These are phyloP conservation scores for Podosphaera aphanis DNA, from an alignment of 2,329 filamentous ascomycete genomes.

Conservation along the genomic window DNA sequence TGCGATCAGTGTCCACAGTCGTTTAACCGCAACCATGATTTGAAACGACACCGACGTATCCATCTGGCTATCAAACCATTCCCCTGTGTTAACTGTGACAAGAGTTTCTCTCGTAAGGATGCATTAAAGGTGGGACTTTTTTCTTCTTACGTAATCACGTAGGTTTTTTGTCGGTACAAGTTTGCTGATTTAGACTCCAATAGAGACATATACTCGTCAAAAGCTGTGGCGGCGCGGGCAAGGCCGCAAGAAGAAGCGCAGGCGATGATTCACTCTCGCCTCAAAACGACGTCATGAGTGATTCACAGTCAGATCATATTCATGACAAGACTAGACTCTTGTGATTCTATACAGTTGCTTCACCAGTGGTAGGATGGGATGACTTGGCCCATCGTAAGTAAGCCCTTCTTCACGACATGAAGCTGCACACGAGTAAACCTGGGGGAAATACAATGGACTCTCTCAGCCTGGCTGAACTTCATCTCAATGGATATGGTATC, in stretches of 20 bases:
- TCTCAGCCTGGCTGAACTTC: too few species aligned
- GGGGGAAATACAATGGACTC: too few species aligned
- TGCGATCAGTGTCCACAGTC: constrained; percentile 82
- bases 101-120: constrained; percentile 92
- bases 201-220: constrained; percentile 46
- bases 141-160: constrained; percentile 4
- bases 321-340: constrained; percentile 10
- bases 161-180: constrained; percentile 1
- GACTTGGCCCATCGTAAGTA: too few species aligned
- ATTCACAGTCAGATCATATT: constrained; percentile 12
- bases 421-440: too few species aligned
- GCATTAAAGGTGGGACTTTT: constrained; percentile 73
- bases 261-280: constrained; percentile 13
- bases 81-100: constrained; percentile 74
- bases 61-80: constrained; percentile 91
- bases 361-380: too few species aligned
- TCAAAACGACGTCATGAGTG: constrained; percentile 14
- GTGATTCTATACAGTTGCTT: neutral
- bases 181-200: constrained; percentile 12
- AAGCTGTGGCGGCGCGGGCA: constrained; percentile 26
- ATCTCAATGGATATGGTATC: too few species aligned
- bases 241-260: constrained; percentile 6
- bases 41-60: constrained; percentile 89
- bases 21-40: constrained; percentile 88
- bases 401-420: too few species aligned